Percentiles rank a stretch among this genome's conserved stretches.
Conservation (phyloP, 305 asterid species). For the Fraxinus sp. region DNA sequence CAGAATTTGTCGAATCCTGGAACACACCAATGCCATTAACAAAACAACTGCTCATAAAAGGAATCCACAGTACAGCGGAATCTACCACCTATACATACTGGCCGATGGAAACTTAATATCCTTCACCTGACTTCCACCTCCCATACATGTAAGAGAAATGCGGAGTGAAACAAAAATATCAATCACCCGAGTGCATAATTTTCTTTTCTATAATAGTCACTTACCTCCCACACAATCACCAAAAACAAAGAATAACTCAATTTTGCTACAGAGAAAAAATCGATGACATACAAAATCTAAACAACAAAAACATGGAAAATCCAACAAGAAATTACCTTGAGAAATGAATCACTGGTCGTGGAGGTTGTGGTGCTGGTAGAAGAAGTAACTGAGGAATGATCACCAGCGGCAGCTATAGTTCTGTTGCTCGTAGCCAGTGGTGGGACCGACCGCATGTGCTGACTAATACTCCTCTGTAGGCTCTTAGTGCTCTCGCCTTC, state of each 20-base stretch:
- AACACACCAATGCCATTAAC: not conserved
- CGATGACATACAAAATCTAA: not conserved
- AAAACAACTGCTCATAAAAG: not conserved
- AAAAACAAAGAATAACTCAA: conserved; percentile 5
- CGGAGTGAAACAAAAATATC: not conserved
- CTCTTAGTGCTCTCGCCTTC: conserved; percentile 32
- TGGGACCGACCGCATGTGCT: conserved; percentile 43
- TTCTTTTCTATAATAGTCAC: not conserved
- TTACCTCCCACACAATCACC: conserved; percentile 4
- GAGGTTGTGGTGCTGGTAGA: conserved; percentile 26
- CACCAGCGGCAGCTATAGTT: conserved; percentile 31
- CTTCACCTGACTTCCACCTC: conserved; percentile 3
- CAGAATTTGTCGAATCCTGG: not conserved
- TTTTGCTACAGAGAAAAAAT: conserved; percentile 3
- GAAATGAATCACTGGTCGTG: conserved; percentile 48
- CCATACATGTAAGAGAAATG: not conserved
- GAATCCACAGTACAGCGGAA: not conserved
- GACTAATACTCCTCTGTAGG: conserved; percentile 23
- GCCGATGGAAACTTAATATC: not conserved
- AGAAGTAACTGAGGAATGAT: conserved; percentile 31
- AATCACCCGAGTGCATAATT: not conserved
- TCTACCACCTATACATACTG: not conserved
- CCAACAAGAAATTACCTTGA: conserved; percentile 55
- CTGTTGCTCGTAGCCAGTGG: conserved; percentile 28
- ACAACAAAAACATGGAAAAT: not conserved